A percentile compares a stretch with the other conserved stretches of the same genome.
phyloP scores from a whole-genome alignment of 2,329 filamentous ascomycete species.

The Penicillium thymicola region DNA sequence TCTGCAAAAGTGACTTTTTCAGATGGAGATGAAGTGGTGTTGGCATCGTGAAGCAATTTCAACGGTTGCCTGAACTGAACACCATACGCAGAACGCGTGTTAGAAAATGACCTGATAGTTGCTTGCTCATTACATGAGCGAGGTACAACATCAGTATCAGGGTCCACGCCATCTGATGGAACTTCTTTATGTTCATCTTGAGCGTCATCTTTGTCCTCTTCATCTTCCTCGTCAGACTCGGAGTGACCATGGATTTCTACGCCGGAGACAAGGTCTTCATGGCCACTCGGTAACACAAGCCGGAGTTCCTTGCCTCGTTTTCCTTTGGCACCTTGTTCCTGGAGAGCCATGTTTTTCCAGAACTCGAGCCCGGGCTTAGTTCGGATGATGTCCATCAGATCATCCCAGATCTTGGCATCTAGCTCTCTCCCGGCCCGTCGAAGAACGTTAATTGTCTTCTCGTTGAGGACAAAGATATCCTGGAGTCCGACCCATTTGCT shows the following conservation, averaged over 20 bases:
- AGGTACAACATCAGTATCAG: neutral
- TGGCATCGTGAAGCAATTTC: neutral
- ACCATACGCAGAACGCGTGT: neutral
- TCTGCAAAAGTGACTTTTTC: neutral
- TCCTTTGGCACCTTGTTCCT: slow-evolving; percentile 7
- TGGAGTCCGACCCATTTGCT: slow-evolving; percentile 8
- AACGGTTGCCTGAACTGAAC: neutral
- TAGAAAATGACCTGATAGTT: neutral
- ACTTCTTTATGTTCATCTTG: neutral
- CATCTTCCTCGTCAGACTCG: neutral
- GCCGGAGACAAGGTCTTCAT: neutral
- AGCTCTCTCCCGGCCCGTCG: neutral
- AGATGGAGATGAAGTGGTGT: neutral
- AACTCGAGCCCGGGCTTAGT: slow-evolving; percentile 2
- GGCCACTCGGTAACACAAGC: slow-evolving; percentile 4
- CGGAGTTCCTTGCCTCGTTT: slow-evolving; percentile 4
- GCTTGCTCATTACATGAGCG: neutral
- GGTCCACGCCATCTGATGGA: neutral
- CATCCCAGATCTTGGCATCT: slow-evolving; percentile 4
- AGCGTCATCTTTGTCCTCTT: neutral
- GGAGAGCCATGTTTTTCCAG: slow-evolving; percentile 13
- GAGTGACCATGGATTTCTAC: neutral
- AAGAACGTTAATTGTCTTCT: neutral
- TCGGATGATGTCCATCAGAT: slow-evolving; percentile 3
- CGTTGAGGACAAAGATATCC: slow-evolving; percentile 6